Conservation (phyloP, 177 flowering plant genomes). For the Vitis hybrid region DNA sequence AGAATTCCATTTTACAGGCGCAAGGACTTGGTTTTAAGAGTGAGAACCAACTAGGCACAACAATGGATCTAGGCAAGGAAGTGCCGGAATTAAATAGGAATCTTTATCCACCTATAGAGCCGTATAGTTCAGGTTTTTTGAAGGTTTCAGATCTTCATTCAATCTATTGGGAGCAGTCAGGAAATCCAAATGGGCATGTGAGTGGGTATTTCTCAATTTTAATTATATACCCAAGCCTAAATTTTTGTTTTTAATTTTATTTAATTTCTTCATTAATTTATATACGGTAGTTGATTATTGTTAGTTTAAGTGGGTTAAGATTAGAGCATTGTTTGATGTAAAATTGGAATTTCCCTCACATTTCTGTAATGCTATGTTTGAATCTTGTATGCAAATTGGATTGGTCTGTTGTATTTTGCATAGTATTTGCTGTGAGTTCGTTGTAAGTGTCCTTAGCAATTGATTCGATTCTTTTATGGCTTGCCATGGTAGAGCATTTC, state of each 20-base stretch:
- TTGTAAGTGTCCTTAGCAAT: no score
- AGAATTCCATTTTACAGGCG: constrained; percentile 19
- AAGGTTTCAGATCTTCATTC: constrained; percentile 90
- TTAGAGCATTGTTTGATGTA: neutral
- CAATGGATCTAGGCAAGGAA: constrained; percentile 52
- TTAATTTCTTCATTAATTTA: neutral
- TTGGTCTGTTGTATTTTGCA: no score
- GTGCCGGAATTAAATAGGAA: constrained; percentile 38
- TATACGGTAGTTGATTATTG: neutral
- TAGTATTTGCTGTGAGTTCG: no score
- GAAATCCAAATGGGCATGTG: constrained; percentile 90
- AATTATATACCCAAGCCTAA: neutral
- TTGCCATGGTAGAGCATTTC: neutral
- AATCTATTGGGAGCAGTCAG: constrained; percentile 93
- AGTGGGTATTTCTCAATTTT: constrained; percentile 27
- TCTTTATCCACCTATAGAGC: constrained; percentile 70
- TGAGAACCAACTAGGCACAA: constrained; percentile 20
- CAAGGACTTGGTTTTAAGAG: constrained; percentile 24
- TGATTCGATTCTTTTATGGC: no score
- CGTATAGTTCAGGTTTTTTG: constrained; percentile 65
- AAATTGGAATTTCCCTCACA: neutral
- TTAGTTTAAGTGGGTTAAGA: neutral
- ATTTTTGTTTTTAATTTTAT: neutral
- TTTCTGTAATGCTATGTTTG: neutral
- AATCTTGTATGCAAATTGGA: neutral